A percentile compares a stretch with the other conserved stretches of the same genome.
Evolutionary conservation across 805 yeast species (phyloP).

Genomic region (Zygosaccharomyces pseudorouxii): DNA sequence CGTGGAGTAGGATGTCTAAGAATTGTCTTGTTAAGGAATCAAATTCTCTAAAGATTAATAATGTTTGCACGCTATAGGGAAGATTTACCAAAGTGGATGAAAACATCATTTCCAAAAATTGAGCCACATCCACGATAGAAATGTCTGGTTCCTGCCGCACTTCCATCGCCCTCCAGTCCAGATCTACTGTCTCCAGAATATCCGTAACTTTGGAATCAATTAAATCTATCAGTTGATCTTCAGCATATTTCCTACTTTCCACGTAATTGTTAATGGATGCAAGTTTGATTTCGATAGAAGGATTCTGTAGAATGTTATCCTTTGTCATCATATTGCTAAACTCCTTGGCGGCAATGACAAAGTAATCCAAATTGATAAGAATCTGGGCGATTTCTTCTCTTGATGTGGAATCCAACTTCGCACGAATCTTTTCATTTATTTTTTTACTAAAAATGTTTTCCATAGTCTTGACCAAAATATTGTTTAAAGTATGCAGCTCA

Average conservation of each 20-base stretch:
- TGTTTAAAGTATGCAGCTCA: conserved; percentile 54
- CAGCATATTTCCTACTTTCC: conserved; percentile 64
- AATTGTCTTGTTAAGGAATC: conserved; percentile 77
- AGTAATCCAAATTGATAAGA: conserved; percentile 81
- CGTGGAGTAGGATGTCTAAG: conserved; percentile 51
- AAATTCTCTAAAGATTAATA: conserved; percentile 80
- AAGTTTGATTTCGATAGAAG: conserved; percentile 42
- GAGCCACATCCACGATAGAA: conserved; percentile 77
- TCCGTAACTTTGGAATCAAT: conserved; percentile 77
- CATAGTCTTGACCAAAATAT: conserved; percentile 53
- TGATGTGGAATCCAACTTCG: conserved; percentile 61
- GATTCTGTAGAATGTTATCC: conserved; percentile 35
- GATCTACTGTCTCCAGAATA: conserved; percentile 77
- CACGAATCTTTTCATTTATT: conserved; percentile 58
- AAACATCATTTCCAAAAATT: conserved; percentile 79
- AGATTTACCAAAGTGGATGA: conserved; percentile 77
- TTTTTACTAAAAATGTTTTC: conserved; percentile 67
- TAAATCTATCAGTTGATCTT: conserved; percentile 72
- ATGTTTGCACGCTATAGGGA: conserved; percentile 70
- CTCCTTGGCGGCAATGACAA: conserved; percentile 68
- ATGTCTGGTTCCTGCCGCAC: conserved; percentile 60
- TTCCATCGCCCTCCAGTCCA: conserved; percentile 66
- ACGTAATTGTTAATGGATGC: conserved; percentile 52
- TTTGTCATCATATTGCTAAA: conserved; percentile 44
- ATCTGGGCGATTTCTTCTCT: conserved; percentile 91